Evolutionary conservation across 768 basidiomycete genomes (phyloP), one percentile per base, ranked within the genome.

Genomic region (Mycena alexandri): DNA sequence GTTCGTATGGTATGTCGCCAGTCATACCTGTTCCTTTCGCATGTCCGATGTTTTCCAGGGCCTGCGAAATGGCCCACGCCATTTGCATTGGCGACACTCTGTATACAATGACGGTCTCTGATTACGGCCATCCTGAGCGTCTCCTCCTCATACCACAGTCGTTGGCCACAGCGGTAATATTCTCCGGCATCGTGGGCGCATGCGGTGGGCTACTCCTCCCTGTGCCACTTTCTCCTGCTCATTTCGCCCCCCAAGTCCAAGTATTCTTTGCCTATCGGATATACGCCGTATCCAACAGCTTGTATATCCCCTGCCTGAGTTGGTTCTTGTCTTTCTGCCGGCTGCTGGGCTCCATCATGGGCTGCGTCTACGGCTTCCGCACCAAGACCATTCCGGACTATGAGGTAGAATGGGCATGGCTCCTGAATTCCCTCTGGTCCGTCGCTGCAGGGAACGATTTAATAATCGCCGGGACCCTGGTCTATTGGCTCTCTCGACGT

Each of bases 251-350:
- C 3, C 29, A 29, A 63, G 54, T 63, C 24, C 62, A 63, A 36
- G 24, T 17, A 9, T 55, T 63, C 48, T 63, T 63, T 21, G 44
- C 62, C n/a, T 21, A 10, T 13, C 53, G 62, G 34, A 63, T 63
- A 55, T 55, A 56, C 25, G 34, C 46, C 16, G 13, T 56, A 36
- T 63, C 62, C 22, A 41, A 50, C 7, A 63, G 62, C 54, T 17
- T 63, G 11, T 56, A 41, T 25, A 63, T 63, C 4, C 62, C 62
- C 12, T 63, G 62, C 14, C 44, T 63, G 22, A 63, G 62, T n/a
- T 63, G 54, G 53, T 25, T 6, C 11, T 42, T 63, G 43, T 63
- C 62, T 12, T 56, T 56, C 29, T 56, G 21, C 11, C 62, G 53
- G n/a, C 46, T 63, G 1, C 9, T 63, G 22, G 62, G 62, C 12